phyloP scores from a whole-genome alignment of 257 asterid species.

The Ajuga chamaepitys region DNA sequence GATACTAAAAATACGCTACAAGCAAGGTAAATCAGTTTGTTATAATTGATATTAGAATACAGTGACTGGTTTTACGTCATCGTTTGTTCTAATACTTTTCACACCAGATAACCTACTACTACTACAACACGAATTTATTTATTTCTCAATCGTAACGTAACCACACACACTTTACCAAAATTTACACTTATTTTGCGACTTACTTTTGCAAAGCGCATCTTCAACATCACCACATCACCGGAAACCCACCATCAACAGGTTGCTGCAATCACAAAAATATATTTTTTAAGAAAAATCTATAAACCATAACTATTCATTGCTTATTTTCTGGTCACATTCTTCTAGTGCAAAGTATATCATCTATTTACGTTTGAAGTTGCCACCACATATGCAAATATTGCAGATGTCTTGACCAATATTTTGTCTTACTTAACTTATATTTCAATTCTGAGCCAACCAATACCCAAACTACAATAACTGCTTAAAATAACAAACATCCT shows the following conservation, averaged over 20 bases:
- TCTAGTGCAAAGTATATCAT: too few species aligned
- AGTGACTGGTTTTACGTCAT: neutral
- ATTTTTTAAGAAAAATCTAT: too few species aligned
- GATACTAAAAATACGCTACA: neutral
- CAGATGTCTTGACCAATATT: too few species aligned
- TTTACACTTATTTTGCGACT: neutral
- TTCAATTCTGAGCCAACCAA: too few species aligned
- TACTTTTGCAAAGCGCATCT: conserved; percentile 11
- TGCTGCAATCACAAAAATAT: neutral
- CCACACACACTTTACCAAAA: neutral
- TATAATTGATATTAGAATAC: neutral
- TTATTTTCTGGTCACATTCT: too few species aligned
- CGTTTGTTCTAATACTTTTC: neutral
- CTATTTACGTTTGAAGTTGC: too few species aligned
- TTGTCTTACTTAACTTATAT: too few species aligned
- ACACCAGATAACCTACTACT: neutral
- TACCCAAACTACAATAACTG: too few species aligned
- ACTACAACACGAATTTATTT: neutral
- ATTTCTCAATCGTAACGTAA: neutral
- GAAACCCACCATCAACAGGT: neutral
- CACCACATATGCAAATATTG: too few species aligned
- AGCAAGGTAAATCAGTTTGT: neutral
- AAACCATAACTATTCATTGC: too few species aligned
- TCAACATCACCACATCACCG: neutral
- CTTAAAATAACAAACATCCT: too few species aligned